These are phyloP conservation scores for Takashimella koratensis DNA, from an alignment of 1,284 basidiomycete species.

Conservation along the genomic window DNA sequence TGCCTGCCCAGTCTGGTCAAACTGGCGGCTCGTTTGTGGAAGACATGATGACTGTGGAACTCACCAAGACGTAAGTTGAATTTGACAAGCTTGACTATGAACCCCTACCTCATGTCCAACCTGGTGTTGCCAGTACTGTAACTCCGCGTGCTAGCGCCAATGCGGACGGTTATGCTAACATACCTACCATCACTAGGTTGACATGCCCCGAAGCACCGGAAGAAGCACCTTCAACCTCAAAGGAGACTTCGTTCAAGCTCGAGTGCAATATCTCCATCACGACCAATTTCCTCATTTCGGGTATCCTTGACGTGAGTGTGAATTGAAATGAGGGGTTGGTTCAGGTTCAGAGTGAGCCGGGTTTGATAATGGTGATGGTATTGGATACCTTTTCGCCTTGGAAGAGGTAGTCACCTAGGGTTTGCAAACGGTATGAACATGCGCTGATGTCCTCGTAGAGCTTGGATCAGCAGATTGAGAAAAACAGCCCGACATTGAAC, in stretches of 20 bases:
- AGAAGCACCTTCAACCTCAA: constrained; percentile 63
- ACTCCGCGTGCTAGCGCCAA: neutral
- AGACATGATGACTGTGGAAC: constrained; percentile 76
- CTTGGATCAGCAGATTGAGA: constrained; percentile 79
- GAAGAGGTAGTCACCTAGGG: too few species aligned
- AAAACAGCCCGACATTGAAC: constrained; percentile 72
- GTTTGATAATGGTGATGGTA: too few species aligned
- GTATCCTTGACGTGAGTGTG: constrained; percentile 71
- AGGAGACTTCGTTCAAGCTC: constrained; percentile 79
- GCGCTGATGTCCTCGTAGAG: constrained; percentile 54
- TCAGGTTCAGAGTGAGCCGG: too few species aligned
- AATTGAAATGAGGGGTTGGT: neutral
- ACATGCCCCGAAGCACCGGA: constrained; percentile 75
- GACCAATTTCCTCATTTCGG: constrained; percentile 86
- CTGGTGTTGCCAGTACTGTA: neutral
- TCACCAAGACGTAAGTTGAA: constrained; percentile 78
- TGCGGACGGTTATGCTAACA: neutral
- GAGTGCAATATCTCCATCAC: constrained; percentile 84
- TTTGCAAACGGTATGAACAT: too few species aligned
- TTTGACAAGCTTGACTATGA: too few species aligned
- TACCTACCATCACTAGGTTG: constrained; percentile 53
- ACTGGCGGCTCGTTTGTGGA: constrained; percentile 62
- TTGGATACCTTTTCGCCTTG: too few species aligned
- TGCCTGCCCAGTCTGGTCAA: constrained; percentile 52
- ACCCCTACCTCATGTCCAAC: neutral